phyloP scores from a whole-genome alignment of 1,139 yeast genomes.

The Hansenula anomala region DNA sequence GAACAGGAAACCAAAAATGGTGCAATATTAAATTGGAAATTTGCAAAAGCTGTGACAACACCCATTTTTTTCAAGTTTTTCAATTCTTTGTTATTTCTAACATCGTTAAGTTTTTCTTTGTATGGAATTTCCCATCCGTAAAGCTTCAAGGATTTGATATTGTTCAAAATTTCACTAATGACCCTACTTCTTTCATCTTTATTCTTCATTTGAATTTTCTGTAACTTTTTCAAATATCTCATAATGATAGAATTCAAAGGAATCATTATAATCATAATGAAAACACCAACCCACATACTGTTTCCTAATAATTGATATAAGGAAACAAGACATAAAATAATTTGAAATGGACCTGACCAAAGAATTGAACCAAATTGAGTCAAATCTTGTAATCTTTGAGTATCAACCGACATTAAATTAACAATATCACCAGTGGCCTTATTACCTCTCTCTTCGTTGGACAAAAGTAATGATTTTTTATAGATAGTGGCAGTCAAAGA shows the following conservation, averaged over 20 bases:
- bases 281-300: constrained; percentile 97
- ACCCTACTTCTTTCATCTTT: constrained; percentile 68
- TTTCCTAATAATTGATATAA: constrained; percentile 76
- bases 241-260: constrained; percentile 80
- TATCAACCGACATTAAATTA: constrained; percentile 94
- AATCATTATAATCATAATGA: constrained; percentile 75
- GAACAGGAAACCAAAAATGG: constrained; percentile 90
- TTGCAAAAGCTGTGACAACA: constrained; percentile 63
- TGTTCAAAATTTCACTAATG: constrained; percentile 83
- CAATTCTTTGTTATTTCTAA: constrained; percentile 88
- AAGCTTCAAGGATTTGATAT: constrained; percentile 85
- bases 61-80: constrained; percentile 75
- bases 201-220: constrained; percentile 66
- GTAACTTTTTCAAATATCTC: constrained; percentile 67
- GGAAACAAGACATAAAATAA: constrained; percentile 70
- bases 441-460: constrained; percentile 76
- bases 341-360: constrained; percentile 98
- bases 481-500: constrained; percentile 77
- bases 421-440: constrained; percentile 96
- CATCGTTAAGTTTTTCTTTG: constrained; percentile 62
- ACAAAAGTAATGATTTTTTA: constrained; percentile 71
- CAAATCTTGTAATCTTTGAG: constrained; percentile 88
- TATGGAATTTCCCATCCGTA: constrained; percentile 96
- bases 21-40: constrained; percentile 80
- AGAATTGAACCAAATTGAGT: constrained; percentile 81